These are phyloP conservation scores for Verbena officinalis DNA, from an alignment of 257 asterid genomes.

Conservation along the genomic window DNA sequence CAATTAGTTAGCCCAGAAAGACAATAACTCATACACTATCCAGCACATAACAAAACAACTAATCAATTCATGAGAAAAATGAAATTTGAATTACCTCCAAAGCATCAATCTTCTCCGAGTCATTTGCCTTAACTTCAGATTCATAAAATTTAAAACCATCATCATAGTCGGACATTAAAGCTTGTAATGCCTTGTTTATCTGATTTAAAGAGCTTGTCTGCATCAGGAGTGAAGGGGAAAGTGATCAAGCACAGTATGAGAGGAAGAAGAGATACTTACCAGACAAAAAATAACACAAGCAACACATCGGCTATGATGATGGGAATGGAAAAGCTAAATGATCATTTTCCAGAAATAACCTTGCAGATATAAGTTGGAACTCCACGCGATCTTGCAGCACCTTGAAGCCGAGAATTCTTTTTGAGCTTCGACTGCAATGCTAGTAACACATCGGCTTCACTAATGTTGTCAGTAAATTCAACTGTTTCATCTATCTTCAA, in stretches of 20 bases:
- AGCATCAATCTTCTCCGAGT: slow-evolving; percentile 82
- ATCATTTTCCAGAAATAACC: slow-evolving; percentile 41
- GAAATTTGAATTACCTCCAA: slow-evolving; percentile 67
- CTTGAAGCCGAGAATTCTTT: slow-evolving; percentile 92
- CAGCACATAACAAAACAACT: slow-evolving; percentile 16
- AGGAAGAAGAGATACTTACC: slow-evolving; percentile 16
- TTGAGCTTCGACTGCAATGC: slow-evolving; percentile 91
- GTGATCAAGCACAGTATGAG: slow-evolving; percentile 6
- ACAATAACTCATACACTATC: background rate
- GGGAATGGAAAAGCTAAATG: slow-evolving; percentile 16
- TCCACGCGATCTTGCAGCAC: slow-evolving; percentile 86
- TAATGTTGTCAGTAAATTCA: slow-evolving; percentile 86
- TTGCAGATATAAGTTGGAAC: slow-evolving; percentile 80
- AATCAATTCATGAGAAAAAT: slow-evolving; percentile 9
- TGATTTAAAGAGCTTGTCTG: slow-evolving; percentile 78
- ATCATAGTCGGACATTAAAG: slow-evolving; percentile 58
- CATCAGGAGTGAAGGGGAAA: slow-evolving; percentile 21
- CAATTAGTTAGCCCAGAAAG: slow-evolving; percentile 4
- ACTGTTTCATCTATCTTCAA: slow-evolving; percentile 53
- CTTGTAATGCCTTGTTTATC: slow-evolving; percentile 62
- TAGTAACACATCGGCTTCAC: slow-evolving; percentile 86
- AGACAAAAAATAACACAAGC: slow-evolving; percentile 21
- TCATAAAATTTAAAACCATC: slow-evolving; percentile 62
- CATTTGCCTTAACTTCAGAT: slow-evolving; percentile 68
- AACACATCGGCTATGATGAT: slow-evolving; percentile 16